These are phyloP conservation scores for Misopates orontium DNA, from an alignment of 257 asterid genomes.

Conservation along the genomic window DNA sequence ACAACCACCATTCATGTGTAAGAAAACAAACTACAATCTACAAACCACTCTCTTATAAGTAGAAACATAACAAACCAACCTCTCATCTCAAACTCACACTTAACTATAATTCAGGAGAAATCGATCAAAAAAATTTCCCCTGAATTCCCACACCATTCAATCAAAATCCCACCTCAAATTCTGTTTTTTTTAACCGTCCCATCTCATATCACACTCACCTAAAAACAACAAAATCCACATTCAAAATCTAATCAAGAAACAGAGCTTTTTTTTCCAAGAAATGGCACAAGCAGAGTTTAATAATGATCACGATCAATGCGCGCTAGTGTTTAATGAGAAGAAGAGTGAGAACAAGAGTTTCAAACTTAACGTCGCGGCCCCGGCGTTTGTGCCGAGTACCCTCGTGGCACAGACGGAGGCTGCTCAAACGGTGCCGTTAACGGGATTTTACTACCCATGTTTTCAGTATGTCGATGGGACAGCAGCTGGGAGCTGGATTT, in stretches of 20 bases:
- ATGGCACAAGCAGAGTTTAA: conserved; percentile 55
- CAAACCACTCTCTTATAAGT: no score
- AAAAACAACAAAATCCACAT: neutral
- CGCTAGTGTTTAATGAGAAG: conserved; percentile 4
- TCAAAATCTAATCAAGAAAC: conserved; percentile 2
- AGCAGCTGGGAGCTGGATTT: conserved; percentile 19
- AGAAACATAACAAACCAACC: no score
- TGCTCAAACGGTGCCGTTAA: conserved; percentile 38
- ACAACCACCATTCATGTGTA: no score
- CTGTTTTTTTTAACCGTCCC: neutral
- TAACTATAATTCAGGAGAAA: conserved; percentile 51
- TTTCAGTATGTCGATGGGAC: conserved; percentile 54
- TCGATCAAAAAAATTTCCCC: conserved; percentile 28
- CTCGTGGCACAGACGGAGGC: neutral
- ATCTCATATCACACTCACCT: neutral
- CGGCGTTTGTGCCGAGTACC: conserved; percentile 78
- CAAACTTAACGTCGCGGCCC: conserved; percentile 81
- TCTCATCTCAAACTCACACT: no score
- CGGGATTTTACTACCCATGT: conserved; percentile 74
- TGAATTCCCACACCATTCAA: conserved; percentile 10
- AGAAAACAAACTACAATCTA: no score
- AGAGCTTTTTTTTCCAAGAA: neutral
- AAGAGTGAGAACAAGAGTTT: conserved; percentile 32
- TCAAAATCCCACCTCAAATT: conserved; percentile 1
- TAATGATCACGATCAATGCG: conserved; percentile 13